Base-by-base conservation (phyloP, 257 asterid species). In the Scutellaria minor region DNA sequence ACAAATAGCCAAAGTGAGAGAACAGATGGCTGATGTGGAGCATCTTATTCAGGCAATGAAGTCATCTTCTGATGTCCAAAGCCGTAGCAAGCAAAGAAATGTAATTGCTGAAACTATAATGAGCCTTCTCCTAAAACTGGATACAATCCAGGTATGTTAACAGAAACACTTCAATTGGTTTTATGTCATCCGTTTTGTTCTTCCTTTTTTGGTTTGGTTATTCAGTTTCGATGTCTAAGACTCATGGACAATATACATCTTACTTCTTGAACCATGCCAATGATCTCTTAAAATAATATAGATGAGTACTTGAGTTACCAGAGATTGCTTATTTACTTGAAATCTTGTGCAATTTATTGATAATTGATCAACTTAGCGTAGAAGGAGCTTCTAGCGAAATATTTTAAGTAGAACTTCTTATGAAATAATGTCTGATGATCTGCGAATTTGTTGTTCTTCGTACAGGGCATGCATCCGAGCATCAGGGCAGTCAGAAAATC, bases 81-180 rank as follows among this genome's bases (percentile, higher is more conserved):
- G 37, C 5, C 74, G 76, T 20, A 58, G 73, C 48, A 85, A 84
- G 84, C 83, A 77, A 64, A 84, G 80, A 35, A 74, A 45, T 37
- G 37, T 77, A 10, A 64, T 87, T 46, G 77, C 81, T 15, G 94
- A 91, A 70, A 77, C 79, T 37, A 81, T 85, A 75, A 87, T 89
- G 96, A 68, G 82, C 77, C 87, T 87, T 74, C 84, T 91, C 70
- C 85, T 89, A 65, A 84, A 78, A 57, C 80, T 91, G 45, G 94
- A 89, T 77, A 65, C 79, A 1, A 79, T 91, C 56, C 94, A 89
- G 96, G 97, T 89, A 85, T 67, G 82, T 47, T 0, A 24, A 9
- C n/a, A 31, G 2, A 65, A 15, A 61, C 51, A 2, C 11, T 54
- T 18, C 9, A 39, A 57, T 13, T 45, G 37, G 44, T 64, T 18